Conservation (phyloP, 495 filamentous ascomycete genomes). For the Trichoderma virens region DNA sequence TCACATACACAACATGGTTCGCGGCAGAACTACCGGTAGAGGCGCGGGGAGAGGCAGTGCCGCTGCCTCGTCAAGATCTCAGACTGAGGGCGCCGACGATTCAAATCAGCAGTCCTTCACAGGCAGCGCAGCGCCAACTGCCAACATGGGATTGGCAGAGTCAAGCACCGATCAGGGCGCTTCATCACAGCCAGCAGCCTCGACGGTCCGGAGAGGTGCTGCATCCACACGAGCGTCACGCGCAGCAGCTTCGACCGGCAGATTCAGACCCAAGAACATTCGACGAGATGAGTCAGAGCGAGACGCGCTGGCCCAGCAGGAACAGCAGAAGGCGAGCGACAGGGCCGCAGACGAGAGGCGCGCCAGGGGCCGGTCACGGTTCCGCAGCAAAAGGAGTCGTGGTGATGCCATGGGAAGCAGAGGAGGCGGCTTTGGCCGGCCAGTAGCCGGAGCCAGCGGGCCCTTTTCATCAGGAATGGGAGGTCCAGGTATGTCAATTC, state of each 20-base stretch:
- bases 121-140: neutral
- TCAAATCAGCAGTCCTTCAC: neutral
- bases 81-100: neutral
- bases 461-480: constrained; percentile 5
- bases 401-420: constrained; percentile 10
- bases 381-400: constrained; percentile 5
- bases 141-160: neutral
- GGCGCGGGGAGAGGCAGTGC: neutral
- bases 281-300: constrained; percentile 11
- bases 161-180: neutral
- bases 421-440: neutral
- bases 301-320: constrained; percentile 3
- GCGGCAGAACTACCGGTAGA: neutral
- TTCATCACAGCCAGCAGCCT: neutral
- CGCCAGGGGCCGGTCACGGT: constrained; percentile 1
- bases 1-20: neutral
- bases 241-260: neutral
- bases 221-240: neutral
- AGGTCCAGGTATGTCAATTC: neutral
- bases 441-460: constrained; percentile 1
- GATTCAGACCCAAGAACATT: constrained; percentile 13
- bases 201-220: neutral
- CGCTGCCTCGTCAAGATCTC: neutral
- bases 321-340: constrained; percentile 7
- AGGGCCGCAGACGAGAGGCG: constrained; percentile 1